Conservation (phyloP, 2,329 filamentous ascomycete species). For the Fusarium albidum region DNA sequence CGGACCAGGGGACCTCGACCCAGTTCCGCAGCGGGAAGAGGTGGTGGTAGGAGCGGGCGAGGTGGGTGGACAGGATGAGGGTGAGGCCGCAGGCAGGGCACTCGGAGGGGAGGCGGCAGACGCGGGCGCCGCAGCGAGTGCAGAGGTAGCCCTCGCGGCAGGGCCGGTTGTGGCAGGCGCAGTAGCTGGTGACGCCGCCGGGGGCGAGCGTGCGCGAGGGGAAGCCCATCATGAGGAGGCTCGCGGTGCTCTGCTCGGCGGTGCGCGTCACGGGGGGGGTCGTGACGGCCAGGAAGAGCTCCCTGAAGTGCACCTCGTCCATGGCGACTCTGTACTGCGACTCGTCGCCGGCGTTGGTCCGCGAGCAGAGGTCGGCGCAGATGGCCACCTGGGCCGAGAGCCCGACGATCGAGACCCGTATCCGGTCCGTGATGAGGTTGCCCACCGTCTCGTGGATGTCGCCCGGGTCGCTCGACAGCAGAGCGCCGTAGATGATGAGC, state of each 20-base stretch:
- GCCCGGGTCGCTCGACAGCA: constrained; percentile 89
- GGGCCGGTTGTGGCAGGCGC: constrained; percentile 88
- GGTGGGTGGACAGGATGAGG: constrained; percentile 90
- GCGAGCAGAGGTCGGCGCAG: constrained; percentile 86
- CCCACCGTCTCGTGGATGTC: constrained; percentile 93
- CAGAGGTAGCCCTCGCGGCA: constrained; percentile 88
- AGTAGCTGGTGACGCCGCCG: constrained; percentile 73
- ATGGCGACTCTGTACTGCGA: constrained; percentile 83
- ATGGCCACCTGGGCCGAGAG: constrained; percentile 92
- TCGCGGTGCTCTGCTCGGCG: constrained; percentile 64
- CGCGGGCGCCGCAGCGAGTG: constrained; percentile 86
- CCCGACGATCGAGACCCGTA: constrained; percentile 89
- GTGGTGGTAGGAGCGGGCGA: constrained; percentile 93
- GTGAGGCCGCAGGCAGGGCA: constrained; percentile 93
- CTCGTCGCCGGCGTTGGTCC: constrained; percentile 83
- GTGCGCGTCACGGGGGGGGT: constrained; percentile 86
- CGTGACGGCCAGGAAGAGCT: constrained; percentile 87
- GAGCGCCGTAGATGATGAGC: constrained; percentile 88
- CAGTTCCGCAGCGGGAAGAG: constrained; percentile 91
- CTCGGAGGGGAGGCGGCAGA: constrained; percentile 88
- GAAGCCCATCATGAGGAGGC: constrained; percentile 97
- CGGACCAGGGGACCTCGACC: constrained; percentile 85
- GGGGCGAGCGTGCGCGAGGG: constrained; percentile 83
- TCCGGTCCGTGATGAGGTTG: constrained; percentile 79
- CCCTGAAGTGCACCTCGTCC: constrained; percentile 79